These are phyloP conservation scores for Chalara sp. DNA, from an alignment of 2,329 filamentous ascomycete genomes.

Conservation along the genomic window DNA sequence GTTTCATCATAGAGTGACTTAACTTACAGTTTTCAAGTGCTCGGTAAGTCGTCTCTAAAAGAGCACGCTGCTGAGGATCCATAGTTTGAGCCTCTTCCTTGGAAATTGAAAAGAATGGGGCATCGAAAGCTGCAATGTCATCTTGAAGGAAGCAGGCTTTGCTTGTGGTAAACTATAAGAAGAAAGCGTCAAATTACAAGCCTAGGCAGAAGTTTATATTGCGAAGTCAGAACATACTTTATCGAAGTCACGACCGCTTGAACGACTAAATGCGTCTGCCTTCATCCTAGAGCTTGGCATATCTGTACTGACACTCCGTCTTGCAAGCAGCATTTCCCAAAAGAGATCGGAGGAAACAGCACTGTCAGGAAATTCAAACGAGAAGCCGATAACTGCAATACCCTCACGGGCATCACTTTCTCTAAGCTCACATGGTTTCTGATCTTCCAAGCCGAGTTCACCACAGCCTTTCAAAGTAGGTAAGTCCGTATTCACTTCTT, in stretches of 20 bases:
- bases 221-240: not conserved
- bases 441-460: too few relatives aligned
- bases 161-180: not conserved
- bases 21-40: constrained; percentile 23
- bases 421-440: too few relatives aligned
- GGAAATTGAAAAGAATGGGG: constrained; percentile 15
- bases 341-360: not conserved
- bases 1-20: not conserved
- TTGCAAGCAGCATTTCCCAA: not conserved
- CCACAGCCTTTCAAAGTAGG: too few relatives aligned
- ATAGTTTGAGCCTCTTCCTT: constrained; percentile 22
- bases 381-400: not conserved
- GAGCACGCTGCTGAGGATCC: constrained; percentile 43
- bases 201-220: not conserved
- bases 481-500: too few relatives aligned
- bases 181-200: not conserved
- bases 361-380: not conserved
- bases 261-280: not conserved
- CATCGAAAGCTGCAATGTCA: constrained; percentile 14
- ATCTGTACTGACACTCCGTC: not conserved
- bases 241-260: not conserved
- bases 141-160: constrained; percentile 3
- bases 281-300: not conserved
- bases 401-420: not conserved
- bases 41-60: constrained; percentile 34